Evolutionary conservation across 2,329 filamentous ascomycete genomes (phyloP).

Genomic region (Phaeosphaeriaceae sp.): DNA sequence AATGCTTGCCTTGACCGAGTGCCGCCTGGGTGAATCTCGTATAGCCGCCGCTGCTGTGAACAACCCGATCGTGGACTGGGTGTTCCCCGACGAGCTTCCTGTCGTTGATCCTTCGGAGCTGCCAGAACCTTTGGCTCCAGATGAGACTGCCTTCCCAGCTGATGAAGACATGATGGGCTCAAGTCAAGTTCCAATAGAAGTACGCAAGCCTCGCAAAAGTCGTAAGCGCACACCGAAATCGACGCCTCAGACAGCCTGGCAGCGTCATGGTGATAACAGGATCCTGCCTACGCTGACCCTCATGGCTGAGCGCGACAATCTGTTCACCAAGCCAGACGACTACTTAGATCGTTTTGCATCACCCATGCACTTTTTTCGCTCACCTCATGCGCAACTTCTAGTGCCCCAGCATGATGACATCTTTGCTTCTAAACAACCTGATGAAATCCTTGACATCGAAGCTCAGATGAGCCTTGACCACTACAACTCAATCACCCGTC

Average conservation of each 20-base stretch:
- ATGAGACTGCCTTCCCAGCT: constrained; percentile 41
- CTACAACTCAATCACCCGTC: constrained; percentile 28
- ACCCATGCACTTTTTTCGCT: constrained; percentile 59
- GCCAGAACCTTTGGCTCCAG: constrained; percentile 36
- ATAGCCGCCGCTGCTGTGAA: constrained; percentile 56
- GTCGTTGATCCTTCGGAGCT: constrained; percentile 25
- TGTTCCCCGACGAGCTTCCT: constrained; percentile 47
- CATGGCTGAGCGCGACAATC: constrained; percentile 39
- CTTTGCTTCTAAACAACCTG: constrained; percentile 34
- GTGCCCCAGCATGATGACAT: constrained; percentile 33
- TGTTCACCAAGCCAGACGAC: constrained; percentile 53
- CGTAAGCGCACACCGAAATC: constrained; percentile 26
- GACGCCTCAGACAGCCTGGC: constrained; percentile 36
- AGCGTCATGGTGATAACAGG: constrained; percentile 29
- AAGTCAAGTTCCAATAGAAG: constrained; percentile 9
- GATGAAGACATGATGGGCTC: constrained; percentile 35
- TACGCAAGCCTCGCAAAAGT: constrained; percentile 13
- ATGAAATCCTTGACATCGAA: constrained; percentile 38
- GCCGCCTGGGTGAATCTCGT: constrained; percentile 47
- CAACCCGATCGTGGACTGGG: constrained; percentile 58
- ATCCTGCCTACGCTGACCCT: constrained; percentile 39
- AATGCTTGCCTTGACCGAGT: constrained; percentile 60
- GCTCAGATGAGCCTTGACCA: constrained; percentile 38
- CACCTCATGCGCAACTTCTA: constrained; percentile 43
- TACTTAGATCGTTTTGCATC: constrained; percentile 60